A percentile compares a stretch with the other conserved stretches of the same genome.
Conservation (phyloP, 2,329 filamentous ascomycete genomes). For the Golovinomyces cichoracearum region DNA sequence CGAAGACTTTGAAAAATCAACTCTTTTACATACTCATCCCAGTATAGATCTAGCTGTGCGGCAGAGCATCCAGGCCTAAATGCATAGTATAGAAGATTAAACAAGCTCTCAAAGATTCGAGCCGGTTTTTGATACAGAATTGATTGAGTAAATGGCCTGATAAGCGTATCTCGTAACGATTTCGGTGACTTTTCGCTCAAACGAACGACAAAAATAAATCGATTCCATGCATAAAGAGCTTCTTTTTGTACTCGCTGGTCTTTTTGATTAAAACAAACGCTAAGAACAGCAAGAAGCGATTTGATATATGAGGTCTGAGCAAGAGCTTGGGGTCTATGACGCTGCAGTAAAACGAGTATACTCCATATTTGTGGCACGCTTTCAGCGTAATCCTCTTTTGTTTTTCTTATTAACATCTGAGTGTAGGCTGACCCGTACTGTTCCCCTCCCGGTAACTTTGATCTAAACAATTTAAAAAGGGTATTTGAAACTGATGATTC, state of each 20-base stretch:
- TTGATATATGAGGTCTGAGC: conserved; percentile 45
- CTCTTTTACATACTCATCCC: conserved; percentile 47
- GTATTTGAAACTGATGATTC: conserved; percentile 41
- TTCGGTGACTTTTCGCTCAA: conserved; percentile 30
- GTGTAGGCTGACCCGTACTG: conserved; percentile 46
- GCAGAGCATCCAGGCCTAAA: conserved; percentile 43
- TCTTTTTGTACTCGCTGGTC: conserved; percentile 46
- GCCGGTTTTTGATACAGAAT: conserved; percentile 35
- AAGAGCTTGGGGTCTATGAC: conserved; percentile 30
- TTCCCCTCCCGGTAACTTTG: conserved; percentile 13
- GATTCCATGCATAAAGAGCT: conserved; percentile 66
- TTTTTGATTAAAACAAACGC: conserved; percentile 58
- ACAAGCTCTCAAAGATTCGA: conserved; percentile 40
- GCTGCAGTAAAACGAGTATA: conserved; percentile 51
- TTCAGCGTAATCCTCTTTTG: conserved; percentile 32
- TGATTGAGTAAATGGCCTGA: conserved; percentile 41
- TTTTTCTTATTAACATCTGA: conserved; percentile 40
- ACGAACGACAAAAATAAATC: conserved; percentile 49
- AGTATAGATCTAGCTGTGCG: conserved; percentile 46
- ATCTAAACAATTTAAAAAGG: conserved; percentile 36
- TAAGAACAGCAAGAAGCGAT: conserved; percentile 53
- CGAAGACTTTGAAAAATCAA: conserved; percentile 33
- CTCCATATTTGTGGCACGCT: conserved; percentile 77
- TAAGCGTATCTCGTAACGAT: conserved; percentile 35
- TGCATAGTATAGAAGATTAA: conserved; percentile 59